These are phyloP conservation scores for Apophysomyces trapeziformis DNA, from an alignment of 371 early-diverging fungal genomes.

Conservation along the genomic window DNA sequence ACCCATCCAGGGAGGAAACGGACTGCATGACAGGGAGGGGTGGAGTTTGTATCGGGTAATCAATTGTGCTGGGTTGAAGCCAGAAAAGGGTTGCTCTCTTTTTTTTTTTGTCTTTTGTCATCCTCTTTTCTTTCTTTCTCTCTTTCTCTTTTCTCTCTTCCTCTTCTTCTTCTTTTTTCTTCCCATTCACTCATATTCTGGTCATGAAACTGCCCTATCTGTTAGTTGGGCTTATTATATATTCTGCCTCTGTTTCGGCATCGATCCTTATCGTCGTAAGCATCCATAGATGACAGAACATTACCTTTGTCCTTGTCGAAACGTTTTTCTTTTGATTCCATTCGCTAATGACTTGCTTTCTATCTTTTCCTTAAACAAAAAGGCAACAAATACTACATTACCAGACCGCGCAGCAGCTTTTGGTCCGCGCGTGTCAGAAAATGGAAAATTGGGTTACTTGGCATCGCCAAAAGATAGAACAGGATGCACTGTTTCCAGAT, in stretches of 20 bases:
- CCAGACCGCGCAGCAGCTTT: slow-evolving; percentile 66
- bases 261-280: slow-evolving; percentile 36
- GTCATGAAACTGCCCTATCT: slow-evolving; percentile 18
- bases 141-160: slow-evolving; percentile 18
- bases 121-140: neutral
- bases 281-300: neutral
- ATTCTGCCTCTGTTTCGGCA: slow-evolving; percentile 10
- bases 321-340: slow-evolving; percentile 13
- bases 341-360: slow-evolving; percentile 25
- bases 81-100: slow-evolving; percentile 6
- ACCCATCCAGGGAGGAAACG: neutral
- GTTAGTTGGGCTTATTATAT: neutral
- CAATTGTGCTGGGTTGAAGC: neutral
- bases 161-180: slow-evolving; percentile 18
- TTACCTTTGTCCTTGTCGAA: slow-evolving; percentile 19
- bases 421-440: slow-evolving; percentile 64
- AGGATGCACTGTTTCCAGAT: slow-evolving; percentile 42
- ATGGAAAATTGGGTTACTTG: slow-evolving; percentile 57
- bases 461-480: slow-evolving; percentile 43
- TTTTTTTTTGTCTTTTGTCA: neutral
- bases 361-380: slow-evolving; percentile 18
- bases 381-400: slow-evolving; percentile 62
- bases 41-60: slow-evolving; percentile 18
- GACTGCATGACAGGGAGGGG: slow-evolving; percentile 25
- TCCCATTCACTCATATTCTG: neutral